A percentile compares a stretch with the other conserved stretches of the same genome.
These are phyloP conservation scores for Penicillium antarcticum DNA, from an alignment of 495 filamentous ascomycete genomes.

Conservation along the genomic window DNA sequence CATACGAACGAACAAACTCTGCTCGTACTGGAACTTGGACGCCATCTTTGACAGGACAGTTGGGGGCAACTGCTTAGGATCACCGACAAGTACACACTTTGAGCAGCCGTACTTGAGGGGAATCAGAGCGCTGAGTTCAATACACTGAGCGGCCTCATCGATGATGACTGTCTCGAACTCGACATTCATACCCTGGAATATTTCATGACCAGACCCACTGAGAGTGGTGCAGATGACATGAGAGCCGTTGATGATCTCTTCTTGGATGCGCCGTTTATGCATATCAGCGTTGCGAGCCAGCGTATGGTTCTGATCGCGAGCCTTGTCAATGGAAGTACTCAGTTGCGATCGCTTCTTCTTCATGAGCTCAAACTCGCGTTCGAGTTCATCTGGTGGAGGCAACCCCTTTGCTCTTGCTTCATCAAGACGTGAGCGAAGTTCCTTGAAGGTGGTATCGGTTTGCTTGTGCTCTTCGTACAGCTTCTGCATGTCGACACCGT, in stretches of 20 bases:
- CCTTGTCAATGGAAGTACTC: conserved; percentile 76
- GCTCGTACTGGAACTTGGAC: conserved; percentile 90
- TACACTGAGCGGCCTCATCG: conserved; percentile 96
- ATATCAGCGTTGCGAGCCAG: conserved; percentile 78
- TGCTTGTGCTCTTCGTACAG: conserved; percentile 79
- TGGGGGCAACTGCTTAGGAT: conserved; percentile 94
- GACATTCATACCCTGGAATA: conserved; percentile 90
- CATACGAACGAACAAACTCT: conserved; percentile 98
- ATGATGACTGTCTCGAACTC: conserved; percentile 99
- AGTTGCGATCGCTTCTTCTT: conserved; percentile 74
- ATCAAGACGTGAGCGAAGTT: conserved; percentile 65
- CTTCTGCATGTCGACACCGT: conserved; percentile 60
- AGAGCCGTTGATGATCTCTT: conserved; percentile 83
- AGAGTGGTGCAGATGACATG: conserved; percentile 95
- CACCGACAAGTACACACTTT: conserved; percentile 95
- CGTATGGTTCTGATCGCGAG: conserved; percentile 78
- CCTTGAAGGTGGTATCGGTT: conserved; percentile 66
- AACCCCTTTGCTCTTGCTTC: conserved; percentile 63
- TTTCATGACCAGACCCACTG: conserved; percentile 93
- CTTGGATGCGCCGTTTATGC: conserved; percentile 76
- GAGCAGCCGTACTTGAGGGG: conserved; percentile 96
- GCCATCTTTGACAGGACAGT: conserved; percentile 94
- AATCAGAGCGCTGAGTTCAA: conserved; percentile 94
- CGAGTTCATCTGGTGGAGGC: conserved; percentile 57
- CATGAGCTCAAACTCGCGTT: conserved; percentile 69